Percentiles rank a stretch among this genome's conserved stretches.
phyloP scores from a whole-genome alignment of 768 basidiomycete species.

The Sporobolomyces roseus region DNA sequence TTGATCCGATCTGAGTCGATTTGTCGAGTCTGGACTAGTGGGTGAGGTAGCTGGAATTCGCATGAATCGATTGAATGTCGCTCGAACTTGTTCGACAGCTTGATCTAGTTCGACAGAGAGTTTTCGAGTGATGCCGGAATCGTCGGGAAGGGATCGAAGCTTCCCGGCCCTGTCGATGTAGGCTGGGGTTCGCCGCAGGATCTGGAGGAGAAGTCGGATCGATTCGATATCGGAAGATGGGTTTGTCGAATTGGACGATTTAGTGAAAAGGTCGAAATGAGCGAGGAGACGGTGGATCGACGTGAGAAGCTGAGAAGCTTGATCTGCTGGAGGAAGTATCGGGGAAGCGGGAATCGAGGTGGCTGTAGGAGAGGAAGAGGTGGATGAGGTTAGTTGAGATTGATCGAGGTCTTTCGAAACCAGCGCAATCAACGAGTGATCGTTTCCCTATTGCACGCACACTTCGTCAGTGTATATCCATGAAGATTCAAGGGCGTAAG shows the following conservation, averaged over 20 bases:
- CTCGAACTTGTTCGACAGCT: slow-evolving; percentile 15
- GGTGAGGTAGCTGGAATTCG: background rate
- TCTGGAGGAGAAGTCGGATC: background rate
- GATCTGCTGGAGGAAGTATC: background rate
- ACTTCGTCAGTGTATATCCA: slow-evolving; percentile 50
- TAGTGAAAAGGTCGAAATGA: slow-evolving; percentile 13
- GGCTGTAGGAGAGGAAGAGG: slow-evolving; percentile 65
- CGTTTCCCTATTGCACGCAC: slow-evolving; percentile 34
- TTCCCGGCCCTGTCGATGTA: background rate
- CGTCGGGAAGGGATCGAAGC: background rate
- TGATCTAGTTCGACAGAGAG: slow-evolving; percentile 22
- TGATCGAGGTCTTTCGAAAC: slow-evolving; percentile 29
- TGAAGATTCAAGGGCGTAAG: slow-evolving; percentile 45
- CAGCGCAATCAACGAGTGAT: slow-evolving; percentile 32
- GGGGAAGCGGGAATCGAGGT: slow-evolving; percentile 52
- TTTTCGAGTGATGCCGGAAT: background rate
- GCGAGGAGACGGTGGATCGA: slow-evolving; percentile 6
- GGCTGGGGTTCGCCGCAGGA: background rate
- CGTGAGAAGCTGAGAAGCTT: background rate
- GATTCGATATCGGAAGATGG: background rate
- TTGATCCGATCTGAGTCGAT: slow-evolving; percentile 10
- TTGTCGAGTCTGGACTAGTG: background rate
- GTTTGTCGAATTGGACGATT: no score
- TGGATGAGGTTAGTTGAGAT: slow-evolving; percentile 45
- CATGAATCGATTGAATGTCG: background rate